phyloP scores from a whole-genome alignment of 371 early-diverging fungal genomes.

The Mortierella sp. region DNA sequence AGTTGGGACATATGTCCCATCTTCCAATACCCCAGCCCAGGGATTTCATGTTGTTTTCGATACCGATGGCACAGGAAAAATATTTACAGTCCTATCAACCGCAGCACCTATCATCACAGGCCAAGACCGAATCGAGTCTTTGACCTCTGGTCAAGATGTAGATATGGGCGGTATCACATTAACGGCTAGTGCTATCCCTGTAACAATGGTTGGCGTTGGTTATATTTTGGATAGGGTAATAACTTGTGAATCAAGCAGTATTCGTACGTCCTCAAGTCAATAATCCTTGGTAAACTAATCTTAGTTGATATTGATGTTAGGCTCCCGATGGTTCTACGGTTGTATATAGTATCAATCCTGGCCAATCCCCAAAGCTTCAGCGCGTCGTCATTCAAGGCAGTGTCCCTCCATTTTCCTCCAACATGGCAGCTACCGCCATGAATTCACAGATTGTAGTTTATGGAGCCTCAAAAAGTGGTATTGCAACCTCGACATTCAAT shows the following conservation, averaged over 20 bases:
- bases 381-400: conserved; percentile 10
- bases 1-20: conserved; percentile 24
- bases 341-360: conserved; percentile 36
- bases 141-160: conserved; percentile 23
- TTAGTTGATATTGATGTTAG: conserved; percentile 8
- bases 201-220: conserved; percentile 28
- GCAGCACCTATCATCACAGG: not conserved
- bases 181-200: conserved; percentile 21
- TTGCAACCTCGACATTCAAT: conserved; percentile 19
- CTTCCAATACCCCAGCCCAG: conserved; percentile 14
- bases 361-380: conserved; percentile 15
- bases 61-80: conserved; percentile 7
- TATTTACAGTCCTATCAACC: conserved; percentile 7
- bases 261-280: too few relatives aligned
- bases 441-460: conserved; percentile 30
- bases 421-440: conserved; percentile 18
- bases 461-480: conserved; percentile 6
- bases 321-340: conserved; percentile 32
- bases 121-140: conserved; percentile 14
- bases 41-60: conserved; percentile 37
- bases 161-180: conserved; percentile 38
- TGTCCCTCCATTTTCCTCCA: conserved; percentile 27
- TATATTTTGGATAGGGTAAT: conserved; percentile 45
- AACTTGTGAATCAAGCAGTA: too few relatives aligned
- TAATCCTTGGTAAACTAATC: too few relatives aligned